Percentiles rank a stretch among this genome's conserved stretches.
These are phyloP conservation scores for Sungouiella blattae DNA, from an alignment of 805 yeast species.

Conservation along the genomic window DNA sequence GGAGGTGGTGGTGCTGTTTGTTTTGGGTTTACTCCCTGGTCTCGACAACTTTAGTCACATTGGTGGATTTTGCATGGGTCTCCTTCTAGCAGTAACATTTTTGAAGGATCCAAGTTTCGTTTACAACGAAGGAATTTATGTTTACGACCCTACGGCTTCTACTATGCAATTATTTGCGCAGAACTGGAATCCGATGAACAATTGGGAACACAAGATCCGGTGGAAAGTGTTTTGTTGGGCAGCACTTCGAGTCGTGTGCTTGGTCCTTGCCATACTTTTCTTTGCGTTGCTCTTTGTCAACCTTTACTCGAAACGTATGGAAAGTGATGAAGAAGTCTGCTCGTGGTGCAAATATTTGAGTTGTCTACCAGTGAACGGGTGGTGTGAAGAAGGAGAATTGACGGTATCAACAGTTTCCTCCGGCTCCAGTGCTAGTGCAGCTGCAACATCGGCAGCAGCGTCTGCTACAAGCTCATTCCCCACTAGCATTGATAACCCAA, in stretches of 20 bases:
- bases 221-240: conserved; percentile 50
- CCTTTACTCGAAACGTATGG: conserved; percentile 33
- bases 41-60: conserved; percentile 72
- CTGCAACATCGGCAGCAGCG: conserved; percentile 4
- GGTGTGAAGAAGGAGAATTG: conserved; percentile 57
- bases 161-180: conserved; percentile 30
- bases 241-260: conserved; percentile 40
- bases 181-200: conserved; percentile 40
- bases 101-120: conserved; percentile 56
- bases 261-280: conserved; percentile 47
- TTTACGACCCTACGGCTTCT: conserved; percentile 27
- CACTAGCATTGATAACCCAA: conserved; percentile 3
- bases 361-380: conserved; percentile 65
- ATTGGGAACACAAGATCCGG: conserved; percentile 31
- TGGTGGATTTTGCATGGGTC: conserved; percentile 69
- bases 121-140: conserved; percentile 36
- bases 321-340: conserved; percentile 49
- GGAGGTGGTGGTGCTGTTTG: conserved; percentile 58
- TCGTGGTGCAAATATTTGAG: conserved; percentile 72
- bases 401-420: conserved; percentile 15
- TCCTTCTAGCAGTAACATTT: conserved; percentile 45
- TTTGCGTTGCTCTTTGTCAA: conserved; percentile 48
- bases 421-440: conserved; percentile 5
- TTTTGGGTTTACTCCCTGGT: conserved; percentile 67
- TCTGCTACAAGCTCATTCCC: conserved; percentile 1